Conservation (phyloP, 176 grass and related monocot species). For the Musa itinerans region DNA sequence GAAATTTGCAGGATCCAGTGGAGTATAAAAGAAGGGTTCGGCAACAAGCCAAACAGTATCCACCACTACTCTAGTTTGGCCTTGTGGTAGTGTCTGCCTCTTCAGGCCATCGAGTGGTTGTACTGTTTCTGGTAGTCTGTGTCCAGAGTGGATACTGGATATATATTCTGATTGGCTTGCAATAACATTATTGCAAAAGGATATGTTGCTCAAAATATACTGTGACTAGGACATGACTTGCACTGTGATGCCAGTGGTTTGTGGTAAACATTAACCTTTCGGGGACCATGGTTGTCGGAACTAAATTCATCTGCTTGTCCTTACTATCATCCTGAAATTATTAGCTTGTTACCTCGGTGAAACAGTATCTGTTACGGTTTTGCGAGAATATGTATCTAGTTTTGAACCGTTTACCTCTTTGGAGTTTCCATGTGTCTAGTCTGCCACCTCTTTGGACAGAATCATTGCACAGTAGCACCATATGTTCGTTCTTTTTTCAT, state of each 20-base stretch:
- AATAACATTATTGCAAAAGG: too few relatives aligned
- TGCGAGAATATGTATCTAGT: neutral
- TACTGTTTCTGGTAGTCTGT: neutral
- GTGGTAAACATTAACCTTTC: neutral
- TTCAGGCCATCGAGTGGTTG: neutral
- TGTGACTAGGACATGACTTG: neutral
- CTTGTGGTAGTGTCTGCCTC: neutral
- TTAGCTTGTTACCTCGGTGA: neutral
- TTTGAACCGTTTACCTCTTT: neutral
- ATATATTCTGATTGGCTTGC: too few relatives aligned
- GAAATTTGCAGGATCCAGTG: constrained; percentile 35
- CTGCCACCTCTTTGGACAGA: too few relatives aligned
- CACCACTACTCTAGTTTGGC: constrained; percentile 27
- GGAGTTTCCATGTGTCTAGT: neutral
- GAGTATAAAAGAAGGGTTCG: constrained; percentile 50
- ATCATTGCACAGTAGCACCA: neutral
- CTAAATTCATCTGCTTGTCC: neutral
- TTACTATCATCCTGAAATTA: neutral
- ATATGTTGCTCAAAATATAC: neutral
- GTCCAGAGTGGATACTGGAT: neutral
- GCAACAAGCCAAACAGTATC: constrained; percentile 60
- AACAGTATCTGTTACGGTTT: neutral
- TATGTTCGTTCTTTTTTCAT: neutral
- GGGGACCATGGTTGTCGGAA: neutral
- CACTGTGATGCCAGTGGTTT: neutral